Evolutionary conservation across 2,329 filamentous ascomycete species (phyloP).

Genomic region (Fusarium dimerum): DNA sequence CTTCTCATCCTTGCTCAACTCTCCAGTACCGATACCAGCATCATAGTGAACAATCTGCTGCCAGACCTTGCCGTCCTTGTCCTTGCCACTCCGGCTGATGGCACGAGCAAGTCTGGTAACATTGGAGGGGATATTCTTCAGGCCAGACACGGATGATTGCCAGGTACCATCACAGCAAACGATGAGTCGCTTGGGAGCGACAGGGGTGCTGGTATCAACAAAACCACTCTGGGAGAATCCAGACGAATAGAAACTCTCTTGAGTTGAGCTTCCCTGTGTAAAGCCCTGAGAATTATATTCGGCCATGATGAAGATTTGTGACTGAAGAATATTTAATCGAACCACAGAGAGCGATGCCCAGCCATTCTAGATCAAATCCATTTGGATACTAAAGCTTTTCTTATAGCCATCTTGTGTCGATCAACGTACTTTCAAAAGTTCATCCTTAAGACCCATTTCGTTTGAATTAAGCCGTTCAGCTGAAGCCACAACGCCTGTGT

Average conservation of each 20-base stretch:
- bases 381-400: neutral
- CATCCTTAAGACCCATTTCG: neutral
- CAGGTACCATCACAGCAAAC: slow-evolving; percentile 41
- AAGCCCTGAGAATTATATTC: slow-evolving; percentile 9
- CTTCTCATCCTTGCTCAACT: slow-evolving; percentile 15
- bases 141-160: slow-evolving; percentile 30
- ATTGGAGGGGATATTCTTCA: slow-evolving; percentile 32
- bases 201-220: slow-evolving; percentile 4
- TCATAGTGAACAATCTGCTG: slow-evolving; percentile 41
- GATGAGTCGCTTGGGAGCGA: slow-evolving; percentile 29
- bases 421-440: neutral
- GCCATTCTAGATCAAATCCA: neutral
- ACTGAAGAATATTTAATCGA: slow-evolving; percentile 14
- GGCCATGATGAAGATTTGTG: neutral
- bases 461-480: slow-evolving; percentile 1
- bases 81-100: slow-evolving; percentile 24
- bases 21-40: slow-evolving; percentile 34
- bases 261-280: slow-evolving; percentile 12
- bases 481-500: slow-evolving; percentile 21
- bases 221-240: neutral
- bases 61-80: slow-evolving; percentile 30
- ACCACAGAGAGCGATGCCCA: neutral
- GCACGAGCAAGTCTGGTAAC: slow-evolving; percentile 36
- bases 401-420: neutral
- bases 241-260: neutral